Evolutionary conservation across 495 filamentous ascomycete species (phyloP).

Genomic region (Penicillium canescens): DNA sequence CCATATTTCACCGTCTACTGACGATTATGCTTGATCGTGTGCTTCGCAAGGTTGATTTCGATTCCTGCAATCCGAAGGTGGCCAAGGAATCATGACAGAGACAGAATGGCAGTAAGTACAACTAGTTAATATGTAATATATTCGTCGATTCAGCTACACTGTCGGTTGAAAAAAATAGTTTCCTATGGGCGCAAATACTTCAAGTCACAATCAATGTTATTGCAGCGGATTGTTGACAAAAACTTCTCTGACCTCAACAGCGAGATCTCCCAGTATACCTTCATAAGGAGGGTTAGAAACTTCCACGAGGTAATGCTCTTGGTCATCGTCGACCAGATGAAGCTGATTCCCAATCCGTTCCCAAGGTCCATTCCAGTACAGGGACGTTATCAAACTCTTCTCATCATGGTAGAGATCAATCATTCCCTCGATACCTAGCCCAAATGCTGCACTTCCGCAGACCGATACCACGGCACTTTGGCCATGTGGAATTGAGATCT

Average conservation of each 20-base stretch:
- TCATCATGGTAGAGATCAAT: slow-evolving; percentile 7
- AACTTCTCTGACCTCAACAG: slow-evolving; percentile 6
- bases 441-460: slow-evolving; percentile 7
- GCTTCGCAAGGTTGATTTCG: not conserved
- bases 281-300: slow-evolving; percentile 5
- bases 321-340: slow-evolving; percentile 5
- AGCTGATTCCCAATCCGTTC: slow-evolving; percentile 5
- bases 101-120: not conserved
- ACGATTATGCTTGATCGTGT: not conserved
- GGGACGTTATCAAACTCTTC: slow-evolving; percentile 2
- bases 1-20: not conserved
- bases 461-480: slow-evolving; percentile 6
- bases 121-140: not conserved
- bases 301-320: not conserved
- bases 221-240: not conserved
- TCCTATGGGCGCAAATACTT: not conserved
- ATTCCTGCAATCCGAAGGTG: not conserved
- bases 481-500: slow-evolving; percentile 7
- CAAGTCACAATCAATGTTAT: not conserved
- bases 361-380: slow-evolving; percentile 13
- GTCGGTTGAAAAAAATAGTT: not conserved
- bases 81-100: not conserved
- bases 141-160: not conserved
- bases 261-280: slow-evolving; percentile 9
- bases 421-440: slow-evolving; percentile 10